phyloP scores from a whole-genome alignment of 2,329 filamentous ascomycete species.

The Phialemoniopsis sp. region DNA sequence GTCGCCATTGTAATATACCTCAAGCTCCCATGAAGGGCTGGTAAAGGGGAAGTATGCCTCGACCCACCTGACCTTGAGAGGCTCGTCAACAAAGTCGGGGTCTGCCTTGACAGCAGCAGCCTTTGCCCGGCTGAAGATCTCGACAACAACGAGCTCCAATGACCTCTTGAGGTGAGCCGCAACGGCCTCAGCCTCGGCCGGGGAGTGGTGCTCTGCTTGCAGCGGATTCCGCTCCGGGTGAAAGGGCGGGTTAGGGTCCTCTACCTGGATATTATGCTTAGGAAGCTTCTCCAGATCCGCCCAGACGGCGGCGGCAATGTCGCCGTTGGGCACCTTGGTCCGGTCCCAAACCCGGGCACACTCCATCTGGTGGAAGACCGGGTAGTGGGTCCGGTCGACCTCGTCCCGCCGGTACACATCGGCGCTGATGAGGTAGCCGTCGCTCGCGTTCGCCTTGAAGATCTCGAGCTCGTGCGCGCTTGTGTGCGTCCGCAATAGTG shows the following conservation, averaged over 20 bases:
- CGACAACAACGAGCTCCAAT: constrained; percentile 83
- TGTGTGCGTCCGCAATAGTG: constrained; percentile 87
- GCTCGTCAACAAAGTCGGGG: constrained; percentile 55
- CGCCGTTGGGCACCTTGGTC: constrained; percentile 47
- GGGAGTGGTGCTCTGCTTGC: constrained; percentile 66
- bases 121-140: constrained; percentile 79
- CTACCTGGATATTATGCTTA: constrained; percentile 69
- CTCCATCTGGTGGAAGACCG: constrained; percentile 98
- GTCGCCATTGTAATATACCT: constrained; percentile 89
- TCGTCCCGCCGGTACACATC: constrained; percentile 96
- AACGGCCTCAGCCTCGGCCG: constrained; percentile 77
- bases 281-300: constrained; percentile 69
- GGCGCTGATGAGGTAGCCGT: constrained; percentile 82
- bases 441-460: constrained; percentile 66
- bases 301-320: constrained; percentile 63
- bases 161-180: constrained; percentile 83
- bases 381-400: constrained; percentile 92
- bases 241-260: constrained; percentile 77
- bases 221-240: constrained; percentile 79
- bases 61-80: constrained; percentile 85
- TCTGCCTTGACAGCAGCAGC: constrained; percentile 54
- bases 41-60: constrained; percentile 98
- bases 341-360: constrained; percentile 88
- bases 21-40: constrained; percentile 90
- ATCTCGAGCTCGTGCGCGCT: constrained; percentile 87